Base-by-base conservation (phyloP, 352 stramenopile genomes). In the Phytophthora pluvialis region DNA sequence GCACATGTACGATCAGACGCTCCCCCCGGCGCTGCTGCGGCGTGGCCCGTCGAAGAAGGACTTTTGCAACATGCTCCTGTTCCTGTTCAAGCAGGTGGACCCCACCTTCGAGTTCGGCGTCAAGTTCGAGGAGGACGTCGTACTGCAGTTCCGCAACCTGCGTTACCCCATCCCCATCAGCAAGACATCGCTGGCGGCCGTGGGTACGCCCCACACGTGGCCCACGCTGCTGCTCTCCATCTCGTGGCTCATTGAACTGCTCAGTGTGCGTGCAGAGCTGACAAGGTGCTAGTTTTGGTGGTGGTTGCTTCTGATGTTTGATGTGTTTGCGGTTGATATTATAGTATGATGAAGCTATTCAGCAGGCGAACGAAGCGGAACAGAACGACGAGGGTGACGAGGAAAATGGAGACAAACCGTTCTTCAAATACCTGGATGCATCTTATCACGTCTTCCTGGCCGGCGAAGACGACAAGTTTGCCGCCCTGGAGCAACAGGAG, bases 1-100 rank as follows among this genome's bases (percentile, higher is more conserved):
- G 6, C 88, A 87, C 47, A 83, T 91, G 39, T 99, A 98, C 77
- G 89, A 98, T 71, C 81, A 98, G 62, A 77, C 87, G 11, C 77
- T 99, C 46, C 89, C 85, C 0, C 82, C 82, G 5, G 98, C 98
- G 60, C 86, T 97, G 40, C 86, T 96, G 48, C 78, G 99, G 15
- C 87, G 88, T 15, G 84, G 91, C 3, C 97, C 97, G 4, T 98
- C 95, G 13, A 97, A 96, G 38, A 98, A 98, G 61, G 97, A 99
- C 67, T 99, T 99, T 68, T 88, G 86, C 61, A 95, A 98, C 67
- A 98, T 99, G 58, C 86, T 99, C 52, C 87, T 92, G 18, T 99
- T 99, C 65, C 74, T 99, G 29, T 97, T 99, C 55, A 82, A 92
- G 10, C 79, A 95, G 47, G 70, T 99, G 18, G 97, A 99, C 70